Conservation (phyloP, 2,329 filamentous ascomycete species). For the Akanthomyces uredinophilus region DNA sequence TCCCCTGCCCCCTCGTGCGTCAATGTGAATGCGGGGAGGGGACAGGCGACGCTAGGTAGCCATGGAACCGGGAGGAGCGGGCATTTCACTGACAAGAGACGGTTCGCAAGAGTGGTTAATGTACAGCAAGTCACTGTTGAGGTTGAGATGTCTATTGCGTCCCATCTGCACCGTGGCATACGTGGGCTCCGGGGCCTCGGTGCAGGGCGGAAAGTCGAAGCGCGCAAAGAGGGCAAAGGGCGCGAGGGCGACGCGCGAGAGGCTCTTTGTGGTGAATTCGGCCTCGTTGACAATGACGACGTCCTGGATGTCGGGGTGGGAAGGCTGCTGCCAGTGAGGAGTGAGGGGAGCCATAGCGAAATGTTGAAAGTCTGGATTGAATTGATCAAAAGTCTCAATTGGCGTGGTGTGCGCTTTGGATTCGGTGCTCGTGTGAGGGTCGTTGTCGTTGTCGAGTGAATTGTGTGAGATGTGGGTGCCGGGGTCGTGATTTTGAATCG, state of each 20-base stretch:
- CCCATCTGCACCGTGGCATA: slow-evolving; percentile 62
- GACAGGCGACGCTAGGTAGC: neutral
- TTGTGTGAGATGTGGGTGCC: neutral
- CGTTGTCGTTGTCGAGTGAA: neutral
- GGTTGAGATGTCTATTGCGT: slow-evolving; percentile 49
- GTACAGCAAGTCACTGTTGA: slow-evolving; percentile 63
- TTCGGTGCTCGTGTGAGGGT: neutral
- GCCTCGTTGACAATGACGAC: slow-evolving; percentile 46
- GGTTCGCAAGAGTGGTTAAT: slow-evolving; percentile 66
- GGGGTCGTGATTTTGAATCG: neutral
- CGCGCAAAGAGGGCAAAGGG: slow-evolving; percentile 63
- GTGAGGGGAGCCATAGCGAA: slow-evolving; percentile 49
- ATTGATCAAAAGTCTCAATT: neutral
- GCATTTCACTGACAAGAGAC: slow-evolving; percentile 47
- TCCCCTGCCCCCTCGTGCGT: neutral
- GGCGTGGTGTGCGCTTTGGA: neutral
- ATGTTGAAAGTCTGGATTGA: neutral
- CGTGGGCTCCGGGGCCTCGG: slow-evolving; percentile 48
- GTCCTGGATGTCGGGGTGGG: slow-evolving; percentile 53
- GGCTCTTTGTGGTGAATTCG: slow-evolving; percentile 55
- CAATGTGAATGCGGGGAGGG: neutral
- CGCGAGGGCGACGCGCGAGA: slow-evolving; percentile 50
- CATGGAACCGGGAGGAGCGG: neutral
- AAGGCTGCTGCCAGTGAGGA: slow-evolving; percentile 56
- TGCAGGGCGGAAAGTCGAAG: slow-evolving; percentile 59